Evolutionary conservation across 768 basidiomycete genomes (phyloP).

Genomic region (Brasilioporus rufonigricans): DNA sequence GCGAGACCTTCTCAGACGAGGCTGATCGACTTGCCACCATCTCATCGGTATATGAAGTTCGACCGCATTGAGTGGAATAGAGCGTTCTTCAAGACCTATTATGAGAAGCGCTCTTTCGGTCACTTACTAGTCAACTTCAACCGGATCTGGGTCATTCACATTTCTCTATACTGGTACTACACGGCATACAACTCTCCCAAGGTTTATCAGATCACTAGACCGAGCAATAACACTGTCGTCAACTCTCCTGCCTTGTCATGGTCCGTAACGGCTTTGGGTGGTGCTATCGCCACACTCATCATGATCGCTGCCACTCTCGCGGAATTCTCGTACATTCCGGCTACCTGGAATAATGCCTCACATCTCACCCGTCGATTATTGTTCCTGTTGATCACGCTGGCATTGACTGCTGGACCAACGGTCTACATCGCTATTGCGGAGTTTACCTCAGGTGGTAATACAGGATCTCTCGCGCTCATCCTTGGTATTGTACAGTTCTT

Average conservation of each 20-base stretch:
- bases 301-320: constrained; percentile 93
- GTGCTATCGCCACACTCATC: constrained; percentile 93
- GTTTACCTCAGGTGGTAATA: constrained; percentile 48
- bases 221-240: constrained; percentile 38
- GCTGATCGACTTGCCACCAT: constrained; percentile 85
- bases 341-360: constrained; percentile 98
- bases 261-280: constrained; percentile 93
- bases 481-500: constrained; percentile 96
- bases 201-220: constrained; percentile 58
- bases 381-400: constrained; percentile 89
- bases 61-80: constrained; percentile 95
- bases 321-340: constrained; percentile 97
- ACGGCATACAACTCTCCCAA: constrained; percentile 91
- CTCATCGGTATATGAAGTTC: constrained; percentile 95
- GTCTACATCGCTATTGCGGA: constrained; percentile 92
- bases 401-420: constrained; percentile 87
- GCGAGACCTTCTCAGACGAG: constrained; percentile 54
- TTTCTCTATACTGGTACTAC: constrained; percentile 95
- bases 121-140: constrained; percentile 99
- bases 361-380: constrained; percentile 90
- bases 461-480: constrained; percentile 79
- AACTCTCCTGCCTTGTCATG: constrained; percentile 80
- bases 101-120: constrained; percentile 94
- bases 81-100: constrained; percentile 99
- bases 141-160: constrained; percentile 97